phyloP scores from a whole-genome alignment of 2,329 filamentous ascomycete genomes.

The Ophiocordyceps australis region DNA sequence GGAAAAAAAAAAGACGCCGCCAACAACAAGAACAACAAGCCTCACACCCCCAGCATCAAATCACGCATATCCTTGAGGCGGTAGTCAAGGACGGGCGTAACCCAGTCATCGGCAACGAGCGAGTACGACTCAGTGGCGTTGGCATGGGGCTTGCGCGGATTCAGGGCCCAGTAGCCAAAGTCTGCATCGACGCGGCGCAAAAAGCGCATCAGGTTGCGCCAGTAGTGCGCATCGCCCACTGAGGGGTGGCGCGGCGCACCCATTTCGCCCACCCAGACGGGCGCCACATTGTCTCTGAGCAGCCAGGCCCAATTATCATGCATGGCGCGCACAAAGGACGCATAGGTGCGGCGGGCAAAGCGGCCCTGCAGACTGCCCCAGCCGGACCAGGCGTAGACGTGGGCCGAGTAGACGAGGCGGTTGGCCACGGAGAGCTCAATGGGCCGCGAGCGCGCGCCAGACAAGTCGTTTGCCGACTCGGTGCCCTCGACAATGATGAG shows the following conservation, averaged over 20 bases:
- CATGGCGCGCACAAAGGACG: constrained; percentile 45
- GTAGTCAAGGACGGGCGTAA: constrained; percentile 42
- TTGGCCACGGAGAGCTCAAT: constrained; percentile 35
- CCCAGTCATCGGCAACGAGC: constrained; percentile 44
- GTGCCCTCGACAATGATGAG: constrained; percentile 51
- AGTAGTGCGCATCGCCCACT: constrained; percentile 43
- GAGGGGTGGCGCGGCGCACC: constrained; percentile 35
- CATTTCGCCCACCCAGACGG: constrained; percentile 53
- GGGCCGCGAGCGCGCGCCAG: constrained; percentile 33
- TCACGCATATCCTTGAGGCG: constrained; percentile 41
- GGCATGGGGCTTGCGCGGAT: constrained; percentile 42
- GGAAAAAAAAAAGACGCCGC: no score
- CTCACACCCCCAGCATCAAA: constrained; percentile 22
- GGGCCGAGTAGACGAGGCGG: constrained; percentile 46
- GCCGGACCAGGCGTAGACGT: constrained; percentile 53
- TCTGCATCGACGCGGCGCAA: constrained; percentile 40
- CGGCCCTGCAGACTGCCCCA: constrained; percentile 44
- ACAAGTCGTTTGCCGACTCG: constrained; percentile 47
- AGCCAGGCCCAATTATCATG: constrained; percentile 48
- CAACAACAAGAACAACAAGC: no score
- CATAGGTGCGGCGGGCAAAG: constrained; percentile 41
- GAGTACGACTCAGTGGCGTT: constrained; percentile 41
- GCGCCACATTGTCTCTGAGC: constrained; percentile 22
- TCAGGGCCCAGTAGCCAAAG: constrained; percentile 54
- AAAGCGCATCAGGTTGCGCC: constrained; percentile 42